Base-by-base conservation (phyloP, 352 stramenopile genomes). In the Globisporangium acanthophoron region DNA sequence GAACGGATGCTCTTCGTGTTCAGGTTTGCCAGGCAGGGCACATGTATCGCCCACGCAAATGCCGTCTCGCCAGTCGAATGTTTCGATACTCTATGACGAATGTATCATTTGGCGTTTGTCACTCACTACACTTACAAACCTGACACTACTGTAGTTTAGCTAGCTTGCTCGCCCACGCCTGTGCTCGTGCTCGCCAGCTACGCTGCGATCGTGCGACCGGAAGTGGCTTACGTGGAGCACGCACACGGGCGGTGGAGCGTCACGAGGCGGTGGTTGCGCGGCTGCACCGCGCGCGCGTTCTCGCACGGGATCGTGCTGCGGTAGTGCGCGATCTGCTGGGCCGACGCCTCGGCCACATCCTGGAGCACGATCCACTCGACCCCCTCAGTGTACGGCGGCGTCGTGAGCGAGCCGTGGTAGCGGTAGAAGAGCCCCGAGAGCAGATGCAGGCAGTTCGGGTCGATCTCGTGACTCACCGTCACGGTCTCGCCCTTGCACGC, bases 331-430 rank as follows among this genome's bases (percentile, higher is more conserved):
- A 91, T 65, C 63, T 91, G 80, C 49, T 73, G 69, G 2, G 50
- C 41, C 0, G 78, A 89, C 1, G 71, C 71, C 53, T 86, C 67
- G 15, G 73, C 67, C 27, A 78, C 67, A 29, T 87, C 70, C 35
- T 64, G 59, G 33, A 80, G 64, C 7, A 91, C 73, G 62, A 85
- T 66, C 81, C 81, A 91, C 63, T 86, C 63, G 44, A 91, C 80
- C 7, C 79, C 78, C 59, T 91, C 81, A 11, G 74, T 72, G 71
- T 83, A 91, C n/a, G 81, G 81, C 11, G 81, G 76, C 15, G 81
- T 91, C 21, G 81, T 91, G 18, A 91, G 67, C 40, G 78, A 89
- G 11, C 81, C 81, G 7, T 50, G 48, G 72, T 89, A 89, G 33
- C 76, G 71, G 61, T 74, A 87, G 53, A 84, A 77, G 39, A 64